phyloP scores from a whole-genome alignment of 345 rosid genomes.

The Bruguiera sexangula region DNA sequence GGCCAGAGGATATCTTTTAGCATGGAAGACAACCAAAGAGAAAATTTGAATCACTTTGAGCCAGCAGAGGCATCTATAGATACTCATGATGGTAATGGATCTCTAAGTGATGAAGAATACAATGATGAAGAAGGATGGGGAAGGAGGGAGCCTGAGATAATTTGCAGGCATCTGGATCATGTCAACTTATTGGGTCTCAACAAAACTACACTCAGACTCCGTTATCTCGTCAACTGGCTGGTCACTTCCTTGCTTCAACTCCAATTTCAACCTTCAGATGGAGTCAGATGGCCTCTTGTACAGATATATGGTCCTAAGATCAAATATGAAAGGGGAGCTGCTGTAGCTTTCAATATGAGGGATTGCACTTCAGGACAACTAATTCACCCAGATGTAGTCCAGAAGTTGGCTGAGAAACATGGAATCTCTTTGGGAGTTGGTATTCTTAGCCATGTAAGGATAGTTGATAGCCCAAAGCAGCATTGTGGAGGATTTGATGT shows the following conservation, averaged over 20 bases:
- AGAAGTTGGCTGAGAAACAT: conserved; percentile 56
- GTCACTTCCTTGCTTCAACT: conserved; percentile 82
- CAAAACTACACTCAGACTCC: conserved; percentile 64
- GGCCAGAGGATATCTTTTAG: conserved; percentile 45
- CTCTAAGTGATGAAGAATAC: conserved; percentile 44
- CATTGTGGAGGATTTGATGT: conserved; percentile 34
- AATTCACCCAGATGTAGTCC: conserved; percentile 55
- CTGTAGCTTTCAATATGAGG: conserved; percentile 59
- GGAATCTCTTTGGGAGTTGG: conserved; percentile 62
- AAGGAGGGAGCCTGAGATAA: conserved; percentile 70
- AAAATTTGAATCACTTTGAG: conserved; percentile 38
- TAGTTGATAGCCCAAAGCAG: conserved; percentile 50
- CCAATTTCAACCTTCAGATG: conserved; percentile 43
- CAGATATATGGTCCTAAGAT: conserved; percentile 73
- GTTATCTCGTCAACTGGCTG: conserved; percentile 81
- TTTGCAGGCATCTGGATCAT: conserved; percentile 74
- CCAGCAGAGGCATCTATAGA: conserved; percentile 57
- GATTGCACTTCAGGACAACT: conserved; percentile 34
- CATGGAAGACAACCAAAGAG: conserved; percentile 37
- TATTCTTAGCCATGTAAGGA: conserved; percentile 51
- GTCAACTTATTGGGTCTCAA: conserved; percentile 72
- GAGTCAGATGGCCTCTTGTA: conserved; percentile 44
- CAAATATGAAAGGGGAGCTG: conserved; percentile 63
- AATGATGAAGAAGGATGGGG: conserved; percentile 65
- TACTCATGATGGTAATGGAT: conserved; percentile 49